Percentiles rank a stretch among this genome's conserved stretches.
Evolutionary conservation across 139 green algal genomes (phyloP).

Genomic region (Auxenochlorella protothecoides): DNA sequence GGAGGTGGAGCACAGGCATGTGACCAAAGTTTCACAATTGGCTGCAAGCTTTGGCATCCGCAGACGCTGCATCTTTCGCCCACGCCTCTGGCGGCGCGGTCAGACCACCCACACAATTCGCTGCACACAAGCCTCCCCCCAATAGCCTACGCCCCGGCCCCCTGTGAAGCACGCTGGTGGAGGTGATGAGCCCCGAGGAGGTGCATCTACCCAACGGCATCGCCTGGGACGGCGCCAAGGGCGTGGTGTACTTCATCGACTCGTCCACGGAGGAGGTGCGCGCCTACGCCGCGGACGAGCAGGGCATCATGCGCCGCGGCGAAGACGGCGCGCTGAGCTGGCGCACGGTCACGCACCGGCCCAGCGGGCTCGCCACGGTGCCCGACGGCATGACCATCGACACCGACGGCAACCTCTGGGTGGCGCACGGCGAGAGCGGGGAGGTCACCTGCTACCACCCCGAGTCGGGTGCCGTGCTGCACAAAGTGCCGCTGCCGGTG

Average conservation of each 20-base stretch:
- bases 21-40: too few relatives aligned
- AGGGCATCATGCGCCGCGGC: slow-evolving; percentile 4
- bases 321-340: slow-evolving; percentile 7
- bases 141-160: neutral
- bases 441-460: slow-evolving; percentile 36
- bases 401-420: slow-evolving; percentile 46
- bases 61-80: too few relatives aligned
- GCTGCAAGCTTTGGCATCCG: too few relatives aligned
- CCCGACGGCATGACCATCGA: slow-evolving; percentile 57
- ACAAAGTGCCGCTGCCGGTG: slow-evolving; percentile 28
- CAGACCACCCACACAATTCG: too few relatives aligned
- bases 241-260: slow-evolving; percentile 31
- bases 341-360: neutral
- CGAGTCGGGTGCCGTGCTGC: slow-evolving; percentile 23
- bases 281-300: slow-evolving; percentile 18
- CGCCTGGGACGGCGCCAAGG: slow-evolving; percentile 25
- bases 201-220: slow-evolving; percentile 38
- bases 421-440: slow-evolving; percentile 45
- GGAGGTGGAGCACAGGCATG: too few relatives aligned
- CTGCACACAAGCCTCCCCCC: neutral
- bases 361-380: slow-evolving; percentile 12
- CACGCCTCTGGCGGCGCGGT: too few relatives aligned
- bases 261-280: slow-evolving; percentile 13
- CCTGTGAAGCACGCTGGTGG: neutral
- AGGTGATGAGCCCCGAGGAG: slow-evolving; percentile 5